Base-by-base conservation (phyloP, 2,329 filamentous ascomycete genomes). In the Dactylellina drechsleri region DNA sequence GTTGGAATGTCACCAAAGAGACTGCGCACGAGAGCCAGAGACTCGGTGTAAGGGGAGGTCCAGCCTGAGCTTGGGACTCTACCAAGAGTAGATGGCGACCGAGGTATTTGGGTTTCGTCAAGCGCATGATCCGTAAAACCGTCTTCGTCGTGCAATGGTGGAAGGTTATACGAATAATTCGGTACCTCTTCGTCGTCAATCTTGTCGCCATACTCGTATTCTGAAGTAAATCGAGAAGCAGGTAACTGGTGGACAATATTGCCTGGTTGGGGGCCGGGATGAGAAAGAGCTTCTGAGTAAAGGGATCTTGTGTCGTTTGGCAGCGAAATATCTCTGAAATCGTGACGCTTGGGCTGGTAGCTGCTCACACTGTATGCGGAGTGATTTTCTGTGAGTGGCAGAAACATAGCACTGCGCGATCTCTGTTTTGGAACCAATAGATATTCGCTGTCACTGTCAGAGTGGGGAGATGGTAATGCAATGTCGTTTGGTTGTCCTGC, bases 1-100 rank as follows among this genome's bases (percentile, higher is more conserved):
- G 47, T 64, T 6, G 71, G 64, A 7, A 75, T 41, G 49, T 75
- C 58, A 20, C 71, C 71, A 47, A 75, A 75, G n/a, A 75, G 28
- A 16, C 64, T 75, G 7, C 53, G 71, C 6, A 64, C 71, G n/a
- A 75, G 56, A 2, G 71, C 64, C 28, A 75, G 31, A 10, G 71
- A 75, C 18, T 59, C 64, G 12, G 71, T 64, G 15, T 75, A 75
- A 15, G 71, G 71, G 4, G 71, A 75, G 1, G 50, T 26, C 20
- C 16, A 53, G 3, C 59, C 53, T 7, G 71, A 75, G 23, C 40
- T 75, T 40, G 71, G 71, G 8, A 68, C 43, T 40, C 47, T 56
- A 4, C n/a, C 45, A 50, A 23, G 2, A 3, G n/a, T 16, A 20
- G 54, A 15, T 0, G 43, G 20, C 26, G 45, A 49, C 31, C 43